Evolutionary conservation across 768 basidiomycete genomes (phyloP).

Genomic region (Mycena epipterygia): DNA sequence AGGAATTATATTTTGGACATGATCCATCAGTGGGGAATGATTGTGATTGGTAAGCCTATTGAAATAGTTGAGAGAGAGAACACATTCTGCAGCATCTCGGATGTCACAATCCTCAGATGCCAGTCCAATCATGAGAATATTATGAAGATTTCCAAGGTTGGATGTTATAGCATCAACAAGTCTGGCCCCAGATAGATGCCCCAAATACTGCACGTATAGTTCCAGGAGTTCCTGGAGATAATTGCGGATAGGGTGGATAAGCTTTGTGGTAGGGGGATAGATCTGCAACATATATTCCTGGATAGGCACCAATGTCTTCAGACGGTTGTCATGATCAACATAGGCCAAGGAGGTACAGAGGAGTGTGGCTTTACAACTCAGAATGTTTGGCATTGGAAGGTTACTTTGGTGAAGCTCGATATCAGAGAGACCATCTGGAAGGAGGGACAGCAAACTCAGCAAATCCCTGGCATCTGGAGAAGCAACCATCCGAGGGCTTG

Average conservation of each 20-base stretch:
- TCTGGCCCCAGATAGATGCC: not conserved
- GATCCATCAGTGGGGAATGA: no score
- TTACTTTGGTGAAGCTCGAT: not conserved
- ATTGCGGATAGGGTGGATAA: not conserved
- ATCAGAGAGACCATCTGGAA: constrained; percentile 8
- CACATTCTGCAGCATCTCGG: no score
- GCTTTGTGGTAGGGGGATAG: not conserved
- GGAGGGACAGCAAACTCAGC: constrained; percentile 1
- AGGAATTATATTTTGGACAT: no score
- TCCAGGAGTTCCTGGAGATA: not conserved
- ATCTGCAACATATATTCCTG: not conserved
- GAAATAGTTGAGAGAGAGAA: no score
- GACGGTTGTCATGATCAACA: not conserved
- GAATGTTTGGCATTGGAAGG: not conserved
- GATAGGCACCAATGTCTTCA: not conserved
- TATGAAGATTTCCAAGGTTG: not conserved
- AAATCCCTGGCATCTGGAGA: not conserved
- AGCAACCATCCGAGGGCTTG: constrained; percentile 2
- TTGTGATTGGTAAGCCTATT: no score
- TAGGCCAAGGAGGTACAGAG: constrained; percentile 5
- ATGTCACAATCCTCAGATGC: no score
- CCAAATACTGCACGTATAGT: not conserved
- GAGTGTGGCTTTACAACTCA: not conserved
- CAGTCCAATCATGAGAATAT: not conserved
- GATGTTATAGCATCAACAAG: not conserved